Conservation (phyloP, 2,329 filamentous ascomycete genomes). For the Trichoderma koningii region DNA sequence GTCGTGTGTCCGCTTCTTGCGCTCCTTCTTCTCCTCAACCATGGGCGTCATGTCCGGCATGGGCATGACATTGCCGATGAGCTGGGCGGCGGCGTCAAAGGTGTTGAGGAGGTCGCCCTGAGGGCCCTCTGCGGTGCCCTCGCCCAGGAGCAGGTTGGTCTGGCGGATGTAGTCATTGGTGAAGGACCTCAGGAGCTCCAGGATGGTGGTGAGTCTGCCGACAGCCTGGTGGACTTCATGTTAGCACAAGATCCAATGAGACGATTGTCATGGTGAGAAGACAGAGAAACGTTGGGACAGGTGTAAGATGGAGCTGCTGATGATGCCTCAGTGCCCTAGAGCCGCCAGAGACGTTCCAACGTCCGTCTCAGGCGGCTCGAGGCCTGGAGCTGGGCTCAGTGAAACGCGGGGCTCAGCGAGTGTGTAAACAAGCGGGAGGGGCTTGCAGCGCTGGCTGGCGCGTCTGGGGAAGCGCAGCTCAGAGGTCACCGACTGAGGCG, state of each 20-base stretch:
- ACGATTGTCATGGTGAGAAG: neutral
- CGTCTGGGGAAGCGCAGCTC: constrained; percentile 2
- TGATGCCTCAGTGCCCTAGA: neutral
- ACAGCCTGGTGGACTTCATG: constrained; percentile 42
- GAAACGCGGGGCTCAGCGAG: constrained; percentile 28
- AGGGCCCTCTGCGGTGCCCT: constrained; percentile 54
- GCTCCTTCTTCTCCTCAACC: constrained; percentile 77
- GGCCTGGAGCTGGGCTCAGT: constrained; percentile 1
- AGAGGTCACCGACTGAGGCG: too few relatives aligned
- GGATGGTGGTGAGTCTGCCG: constrained; percentile 71
- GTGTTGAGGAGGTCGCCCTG: constrained; percentile 51
- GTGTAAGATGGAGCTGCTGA: neutral
- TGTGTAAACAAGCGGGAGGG: constrained; percentile 32
- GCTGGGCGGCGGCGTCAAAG: constrained; percentile 52
- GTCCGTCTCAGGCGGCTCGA: neutral
- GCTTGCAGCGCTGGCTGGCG: constrained; percentile 18
- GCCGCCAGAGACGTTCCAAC: neutral
- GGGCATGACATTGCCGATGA: constrained; percentile 42
- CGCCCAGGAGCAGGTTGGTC: constrained; percentile 78
- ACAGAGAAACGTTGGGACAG: neutral
- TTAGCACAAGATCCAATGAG: constrained; percentile 39
- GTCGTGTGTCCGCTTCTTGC: constrained; percentile 83
- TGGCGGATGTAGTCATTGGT: constrained; percentile 85
- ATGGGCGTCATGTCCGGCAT: constrained; percentile 46
- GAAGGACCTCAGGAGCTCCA: constrained; percentile 76